Evolutionary conservation across 345 rosid species (phyloP).

Genomic region (Ceriops decandra): DNA sequence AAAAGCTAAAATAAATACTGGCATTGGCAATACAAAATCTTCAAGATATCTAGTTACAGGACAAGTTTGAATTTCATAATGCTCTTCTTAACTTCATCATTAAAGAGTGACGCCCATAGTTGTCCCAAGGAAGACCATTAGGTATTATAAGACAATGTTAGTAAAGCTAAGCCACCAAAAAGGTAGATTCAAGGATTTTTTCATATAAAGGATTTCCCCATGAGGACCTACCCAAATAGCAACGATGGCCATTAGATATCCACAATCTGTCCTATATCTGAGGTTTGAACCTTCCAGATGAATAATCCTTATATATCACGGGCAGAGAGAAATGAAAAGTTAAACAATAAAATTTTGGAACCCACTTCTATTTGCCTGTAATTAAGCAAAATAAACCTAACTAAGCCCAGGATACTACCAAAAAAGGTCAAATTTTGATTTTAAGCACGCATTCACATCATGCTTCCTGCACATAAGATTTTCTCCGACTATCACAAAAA

Average conservation of each 20-base stretch:
- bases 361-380: not conserved
- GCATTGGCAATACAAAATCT: not conserved
- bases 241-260: no score
- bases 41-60: not conserved
- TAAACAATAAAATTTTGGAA: not conserved
- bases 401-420: not conserved
- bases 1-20: not conserved
- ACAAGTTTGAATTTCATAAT: not conserved
- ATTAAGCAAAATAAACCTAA: not conserved
- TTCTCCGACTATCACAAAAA: no score
- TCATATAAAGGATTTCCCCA: not conserved
- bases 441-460: no score
- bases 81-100: not conserved
- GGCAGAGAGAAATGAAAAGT: not conserved
- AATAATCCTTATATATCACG: not conserved
- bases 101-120: not conserved
- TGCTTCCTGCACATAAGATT: no score
- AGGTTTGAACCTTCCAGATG: not conserved
- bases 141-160: not conserved
- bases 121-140: not conserved
- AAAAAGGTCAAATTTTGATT: no score
- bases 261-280: constrained; percentile 1
- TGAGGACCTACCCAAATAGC: not conserved
- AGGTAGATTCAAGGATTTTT: not conserved
- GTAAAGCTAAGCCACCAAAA: not conserved